These are phyloP conservation scores for Aspergillus sp. DNA, from an alignment of 2,329 filamentous ascomycete species.

Conservation along the genomic window DNA sequence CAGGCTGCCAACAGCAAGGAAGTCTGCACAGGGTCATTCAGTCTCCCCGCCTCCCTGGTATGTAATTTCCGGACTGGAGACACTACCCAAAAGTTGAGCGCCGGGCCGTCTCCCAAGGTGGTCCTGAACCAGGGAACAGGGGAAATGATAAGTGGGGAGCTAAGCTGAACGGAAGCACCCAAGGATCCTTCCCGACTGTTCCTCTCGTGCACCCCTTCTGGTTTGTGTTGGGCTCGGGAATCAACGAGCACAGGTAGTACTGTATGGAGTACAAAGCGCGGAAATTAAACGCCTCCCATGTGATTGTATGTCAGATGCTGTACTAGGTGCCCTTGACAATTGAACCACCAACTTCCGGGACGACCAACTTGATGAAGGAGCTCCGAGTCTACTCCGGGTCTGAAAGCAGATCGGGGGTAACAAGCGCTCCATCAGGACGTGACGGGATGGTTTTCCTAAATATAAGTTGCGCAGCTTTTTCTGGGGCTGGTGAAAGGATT, in stretches of 20 bases:
- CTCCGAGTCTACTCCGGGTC: background rate
- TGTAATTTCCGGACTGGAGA: conserved; percentile 20
- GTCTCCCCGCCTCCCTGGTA: conserved; percentile 8
- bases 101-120: conserved; percentile 2
- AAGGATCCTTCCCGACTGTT: conserved; percentile 15
- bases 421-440: background rate
- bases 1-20: background rate
- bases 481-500: background rate
- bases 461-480: background rate
- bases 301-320: background rate
- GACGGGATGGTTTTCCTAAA: background rate
- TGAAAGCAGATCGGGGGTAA: background rate
- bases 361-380: background rate
- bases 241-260: background rate
- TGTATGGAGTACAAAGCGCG: background rate
- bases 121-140: conserved; percentile 10
- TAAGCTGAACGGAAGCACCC: conserved; percentile 14
- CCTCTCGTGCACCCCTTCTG: background rate
- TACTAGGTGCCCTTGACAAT: background rate
- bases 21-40: background rate
- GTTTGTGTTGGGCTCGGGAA: background rate
- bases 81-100: conserved; percentile 13
- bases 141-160: conserved; percentile 21
- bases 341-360: background rate
- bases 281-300: background rate